Evolutionary conservation across 306 rosid species (phyloP), one percentile per base, ranked within the genome.

Genomic region (Senna tora): DNA sequence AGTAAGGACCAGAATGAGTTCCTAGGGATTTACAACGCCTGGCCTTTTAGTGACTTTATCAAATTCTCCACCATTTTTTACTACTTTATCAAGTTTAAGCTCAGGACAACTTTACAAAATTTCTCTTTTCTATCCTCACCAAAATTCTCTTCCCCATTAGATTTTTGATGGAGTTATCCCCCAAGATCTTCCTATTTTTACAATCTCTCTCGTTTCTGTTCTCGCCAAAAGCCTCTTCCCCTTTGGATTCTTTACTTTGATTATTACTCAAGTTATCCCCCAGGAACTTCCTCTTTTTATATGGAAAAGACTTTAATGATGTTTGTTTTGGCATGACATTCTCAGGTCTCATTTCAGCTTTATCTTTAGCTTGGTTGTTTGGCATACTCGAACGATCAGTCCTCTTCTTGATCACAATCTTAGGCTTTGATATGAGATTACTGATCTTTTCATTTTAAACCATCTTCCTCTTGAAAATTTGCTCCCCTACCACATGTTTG

Each of bases 401-500:
- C 70, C 69, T 50, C 59, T 34, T 30, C 61, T 54, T 69, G 5
- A 46, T 70, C 59, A 47, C 28, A 74, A 36, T 4, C 38, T 52
- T 66, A 30, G 46, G 50, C 68, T 41, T 53, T 30, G 66, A 16
- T 28, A 65, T 67, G 20, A 45, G 64, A 39, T 38, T 59, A 69
- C 42, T 58, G 65, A 47, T 47, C 62, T 55, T 70, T 60, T 19
- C 2, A 25, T 25, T 25, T 25, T 25, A 55, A 59, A 50, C 36
- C 69, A 33, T 51, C 34, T 65, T 77, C 81, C 4, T 58, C 74
- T 87, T 89, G 36, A 89, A 89, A 63, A 81, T 79, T 21, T 51
- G 53, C 65, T 78, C 87, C 70, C 83, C 90, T 89, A 81, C 69
- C 63, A 53, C 28, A 49, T 10, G 36, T 38, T 52, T 56, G 28